Evolutionary conservation across 2,329 filamentous ascomycete species (phyloP), one percentile per base, ranked within the genome.

Genomic region (Neoascochyta sp.): DNA sequence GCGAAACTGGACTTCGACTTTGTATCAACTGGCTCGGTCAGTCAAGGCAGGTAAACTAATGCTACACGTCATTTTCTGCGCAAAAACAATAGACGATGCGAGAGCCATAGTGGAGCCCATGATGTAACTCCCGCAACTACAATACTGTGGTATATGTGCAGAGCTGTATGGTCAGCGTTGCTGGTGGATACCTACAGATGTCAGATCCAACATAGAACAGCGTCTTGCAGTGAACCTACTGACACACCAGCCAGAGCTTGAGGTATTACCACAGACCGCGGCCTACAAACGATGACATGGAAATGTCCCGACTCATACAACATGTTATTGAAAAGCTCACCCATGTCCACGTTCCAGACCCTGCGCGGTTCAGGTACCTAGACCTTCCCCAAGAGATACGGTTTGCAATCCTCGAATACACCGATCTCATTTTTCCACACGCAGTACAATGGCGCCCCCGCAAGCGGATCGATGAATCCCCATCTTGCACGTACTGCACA

Each of bases 301-400:
- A 22, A 7, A 14, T 26, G 11, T 32, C 29, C 10, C 24, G n/a
- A 11, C 16, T 19, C 17, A 22, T 23, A 14, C 22, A 24, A 16
- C 10, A 24, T 4, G 12, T 9, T 3, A 25, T 24, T 15, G 15
- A 14, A 13, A 9, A 25, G 16, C 20, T 25, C 10, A 31, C 29
- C 10, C 11, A 3, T 7, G 22, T 25, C 11, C 6, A 20, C 5
- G 17, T 12, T 14, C 7, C 5, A 16, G 8, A 6, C 9, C 6
- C 16, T 10, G 22, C 5, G 3, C 22, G 32, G 4, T 40, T 40
- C 23, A 24, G 32, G 5, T 40, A 36, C 20, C 30, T 34, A 7
- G 33, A 34, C 22, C 27, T 41, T 4, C 37, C 33, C 6, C 32
- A 17, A n/a, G 36, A 40, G 14, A 11, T 40, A 10, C 32, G 36